A percentile compares a stretch with the other conserved stretches of the same genome.
phyloP scores from a whole-genome alignment of 495 filamentous ascomycete genomes.

The Penicillium turbatum region DNA sequence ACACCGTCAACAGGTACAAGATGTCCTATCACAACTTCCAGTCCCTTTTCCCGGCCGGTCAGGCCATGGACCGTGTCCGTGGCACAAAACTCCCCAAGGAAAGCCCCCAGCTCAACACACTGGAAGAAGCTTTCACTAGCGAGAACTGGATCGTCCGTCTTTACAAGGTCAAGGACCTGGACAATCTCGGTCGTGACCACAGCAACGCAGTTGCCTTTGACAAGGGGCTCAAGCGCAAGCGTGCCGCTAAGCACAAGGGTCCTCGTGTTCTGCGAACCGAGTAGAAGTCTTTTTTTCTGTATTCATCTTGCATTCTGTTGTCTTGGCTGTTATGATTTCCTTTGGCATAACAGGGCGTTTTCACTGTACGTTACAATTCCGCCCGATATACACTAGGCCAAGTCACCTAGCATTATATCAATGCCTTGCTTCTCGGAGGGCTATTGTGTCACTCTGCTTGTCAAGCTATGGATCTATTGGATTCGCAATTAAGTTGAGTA shows the following conservation, averaged over 20 bases:
- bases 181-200: constrained; percentile 92
- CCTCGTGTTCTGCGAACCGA: constrained; percentile 79
- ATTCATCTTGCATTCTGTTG: constrained; percentile 6
- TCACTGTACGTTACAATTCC: constrained; percentile 8
- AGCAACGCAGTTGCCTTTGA: constrained; percentile 81
- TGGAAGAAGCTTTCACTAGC: constrained; percentile 97
- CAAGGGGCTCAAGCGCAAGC: constrained; percentile 92
- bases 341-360: constrained; percentile 11
- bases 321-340: constrained; percentile 8
- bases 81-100: constrained; percentile 74
- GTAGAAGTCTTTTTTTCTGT: constrained; percentile 39
- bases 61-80: constrained; percentile 89
- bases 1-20: constrained; percentile 76
- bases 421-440: neutral
- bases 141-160: constrained; percentile 99
- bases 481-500: neutral
- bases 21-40: constrained; percentile 99
- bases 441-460: neutral
- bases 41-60: constrained; percentile 83
- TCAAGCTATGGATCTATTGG: neutral
- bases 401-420: neutral
- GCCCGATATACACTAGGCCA: constrained; percentile 6
- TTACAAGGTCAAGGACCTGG: constrained; percentile 98
- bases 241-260: constrained; percentile 71
- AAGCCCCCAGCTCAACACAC: constrained; percentile 77